Percentiles rank a stretch among this genome's conserved stretches.
These are phyloP conservation scores for Symbiotaphrina buchneri DNA, from an alignment of 495 filamentous ascomycete genomes.

Conservation along the genomic window DNA sequence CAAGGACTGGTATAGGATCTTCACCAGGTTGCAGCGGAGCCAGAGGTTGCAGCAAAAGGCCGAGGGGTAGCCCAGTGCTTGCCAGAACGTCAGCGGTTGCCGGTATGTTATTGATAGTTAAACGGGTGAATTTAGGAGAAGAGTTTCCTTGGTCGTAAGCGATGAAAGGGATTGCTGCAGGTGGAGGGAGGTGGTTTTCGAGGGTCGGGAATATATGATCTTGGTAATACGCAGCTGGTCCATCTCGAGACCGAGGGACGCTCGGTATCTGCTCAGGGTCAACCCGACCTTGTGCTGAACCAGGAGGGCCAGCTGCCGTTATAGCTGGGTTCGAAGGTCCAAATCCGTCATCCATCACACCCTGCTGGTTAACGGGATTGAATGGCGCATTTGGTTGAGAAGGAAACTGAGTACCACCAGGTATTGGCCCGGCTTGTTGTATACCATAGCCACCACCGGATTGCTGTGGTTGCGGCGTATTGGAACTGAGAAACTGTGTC, in stretches of 20 bases:
- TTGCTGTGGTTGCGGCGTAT: conserved; percentile 19
- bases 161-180: conserved; percentile 75
- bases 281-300: conserved; percentile 48
- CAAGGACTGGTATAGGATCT: conserved; percentile 70
- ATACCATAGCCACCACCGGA: neutral
- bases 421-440: neutral
- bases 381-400: conserved; percentile 2
- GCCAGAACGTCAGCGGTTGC: conserved; percentile 57
- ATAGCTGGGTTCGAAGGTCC: conserved; percentile 5
- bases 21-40: conserved; percentile 71
- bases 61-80: conserved; percentile 63
- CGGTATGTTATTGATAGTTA: conserved; percentile 85
- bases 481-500: conserved; percentile 50
- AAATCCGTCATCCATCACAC: conserved; percentile 8
- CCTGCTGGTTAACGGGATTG: conserved; percentile 2
- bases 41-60: conserved; percentile 74
- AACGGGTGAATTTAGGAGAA: conserved; percentile 78
- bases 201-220: conserved; percentile 83
- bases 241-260: conserved; percentile 66
- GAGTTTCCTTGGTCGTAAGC: conserved; percentile 91
- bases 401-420: conserved; percentile 2
- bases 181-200: conserved; percentile 73
- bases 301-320: conserved; percentile 14
- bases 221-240: conserved; percentile 61
- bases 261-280: conserved; percentile 90